These are phyloP conservation scores for Aspergillus asperescens DNA, from an alignment of 495 filamentous ascomycete genomes.

Conservation along the genomic window DNA sequence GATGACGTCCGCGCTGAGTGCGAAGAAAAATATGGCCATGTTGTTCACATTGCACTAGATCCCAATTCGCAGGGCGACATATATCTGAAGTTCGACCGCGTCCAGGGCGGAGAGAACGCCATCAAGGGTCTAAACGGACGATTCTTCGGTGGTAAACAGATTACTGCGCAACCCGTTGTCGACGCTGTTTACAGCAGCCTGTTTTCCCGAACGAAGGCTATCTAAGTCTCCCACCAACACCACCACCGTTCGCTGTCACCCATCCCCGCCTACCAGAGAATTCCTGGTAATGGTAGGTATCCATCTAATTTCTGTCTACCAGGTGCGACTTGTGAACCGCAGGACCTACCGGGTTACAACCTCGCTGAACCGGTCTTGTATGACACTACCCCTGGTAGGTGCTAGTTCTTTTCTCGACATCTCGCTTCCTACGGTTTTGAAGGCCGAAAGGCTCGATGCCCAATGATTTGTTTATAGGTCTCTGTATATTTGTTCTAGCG, in stretches of 20 bases:
- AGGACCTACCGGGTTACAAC: conserved; percentile 15
- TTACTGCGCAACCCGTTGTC: conserved; percentile 90
- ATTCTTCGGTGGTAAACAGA: conserved; percentile 85
- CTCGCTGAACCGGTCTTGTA: conserved; percentile 22
- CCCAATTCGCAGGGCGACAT: conserved; percentile 92
- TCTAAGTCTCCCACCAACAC: conserved; percentile 27
- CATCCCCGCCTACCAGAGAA: background rate
- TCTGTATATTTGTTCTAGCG: conserved; percentile 20
- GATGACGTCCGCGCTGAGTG: conserved; percentile 92
- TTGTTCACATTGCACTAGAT: conserved; percentile 96
- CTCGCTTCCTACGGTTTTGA: conserved; percentile 22
- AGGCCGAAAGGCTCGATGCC: conserved; percentile 21
- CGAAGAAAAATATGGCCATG: conserved; percentile 91
- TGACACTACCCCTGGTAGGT: conserved; percentile 43
- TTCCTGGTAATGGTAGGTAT: conserved; percentile 20
- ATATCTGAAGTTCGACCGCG: conserved; percentile 95
- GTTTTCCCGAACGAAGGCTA: conserved; percentile 79
- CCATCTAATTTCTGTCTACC: conserved; percentile 25
- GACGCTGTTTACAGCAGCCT: conserved; percentile 97
- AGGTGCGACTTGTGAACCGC: conserved; percentile 24
- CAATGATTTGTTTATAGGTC: conserved; percentile 33
- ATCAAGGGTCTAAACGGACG: conserved; percentile 96
- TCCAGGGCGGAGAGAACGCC: conserved; percentile 91
- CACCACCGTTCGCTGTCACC: conserved; percentile 14
- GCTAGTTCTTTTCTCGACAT: conserved; percentile 25